Base-by-base conservation (phyloP, 345 rosid species). In the Citrus australasica region DNA sequence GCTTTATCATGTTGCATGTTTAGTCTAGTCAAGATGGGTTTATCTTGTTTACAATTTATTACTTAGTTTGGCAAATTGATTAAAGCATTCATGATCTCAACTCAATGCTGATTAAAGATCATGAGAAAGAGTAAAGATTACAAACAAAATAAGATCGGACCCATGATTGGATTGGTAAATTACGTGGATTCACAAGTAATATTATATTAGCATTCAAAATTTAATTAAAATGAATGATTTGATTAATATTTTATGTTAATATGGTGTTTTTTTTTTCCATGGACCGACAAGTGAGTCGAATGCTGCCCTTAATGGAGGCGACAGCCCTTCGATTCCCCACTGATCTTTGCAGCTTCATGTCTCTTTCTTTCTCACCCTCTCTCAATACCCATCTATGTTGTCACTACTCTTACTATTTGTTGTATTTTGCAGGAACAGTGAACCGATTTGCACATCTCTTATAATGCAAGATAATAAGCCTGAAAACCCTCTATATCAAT, bases 301-400 rank as follows among this genome's bases (percentile, higher is more conserved):
- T 86, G 85, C 84, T 90, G 92, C 93, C 91, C 88, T 87, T 89
- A 91, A 87, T 88, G 92, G 88, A 90, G 89, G 93, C 90, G 95
- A 92, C 98, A 94, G 73, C 83, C 79, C 88, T 89, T 84, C 78
- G 91, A 92, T 94, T 89, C 87, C 93, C 85, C 84, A 76, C 87
- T 87, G 91, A 90, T 87, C 84, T 87, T 82, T 88, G 90, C 87
- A 81, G 78, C 86, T 84, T 76, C 85, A 78, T 86, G 84, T 89
- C 89, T 77, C 80, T 81, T 79, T 80, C 80, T 87, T 88, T 59
- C 68, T 73, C 82, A 35, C 76, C 73, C 82, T 67, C 78, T 51
- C 42, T 53, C 58, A 53, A 17, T 16, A 53, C 22, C 22, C 22
- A 53, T 17, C 22, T 17, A 53, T 53, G 58, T 77, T 77, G 69